A percentile compares a stretch with the other conserved stretches of the same genome.
These are phyloP conservation scores for Sphaerulina populicola DNA, from an alignment of 2,329 filamentous ascomycete genomes.

Conservation along the genomic window DNA sequence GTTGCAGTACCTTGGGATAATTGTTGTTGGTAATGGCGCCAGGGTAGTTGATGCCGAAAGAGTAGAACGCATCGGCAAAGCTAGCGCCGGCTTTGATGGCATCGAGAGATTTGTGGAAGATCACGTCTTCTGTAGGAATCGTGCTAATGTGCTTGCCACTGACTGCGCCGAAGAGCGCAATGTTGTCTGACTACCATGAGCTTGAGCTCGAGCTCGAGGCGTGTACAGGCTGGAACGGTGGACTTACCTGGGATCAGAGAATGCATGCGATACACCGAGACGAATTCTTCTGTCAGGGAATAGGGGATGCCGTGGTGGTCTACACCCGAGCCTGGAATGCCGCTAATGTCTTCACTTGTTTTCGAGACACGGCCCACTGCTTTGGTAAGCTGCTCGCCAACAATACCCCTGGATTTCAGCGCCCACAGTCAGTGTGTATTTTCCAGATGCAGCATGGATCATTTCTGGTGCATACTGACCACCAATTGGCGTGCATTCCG, in stretches of 20 bases:
- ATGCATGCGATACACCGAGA: conserved; percentile 41
- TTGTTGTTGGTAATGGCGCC: conserved; percentile 41
- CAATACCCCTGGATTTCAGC: background rate
- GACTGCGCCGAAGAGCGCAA: conserved; percentile 33
- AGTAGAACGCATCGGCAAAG: conserved; percentile 39
- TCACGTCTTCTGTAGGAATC: conserved; percentile 28
- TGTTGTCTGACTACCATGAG: conserved; percentile 15
- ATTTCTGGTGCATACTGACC: background rate
- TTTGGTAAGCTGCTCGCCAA: conserved; percentile 32
- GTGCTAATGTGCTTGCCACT: conserved; percentile 29
- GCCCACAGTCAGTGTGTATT: background rate
- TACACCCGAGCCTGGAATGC: conserved; percentile 35
- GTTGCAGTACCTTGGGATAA: conserved; percentile 37
- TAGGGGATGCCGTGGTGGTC: conserved; percentile 37
- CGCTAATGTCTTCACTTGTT: conserved; percentile 35
- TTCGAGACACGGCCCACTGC: conserved; percentile 34
- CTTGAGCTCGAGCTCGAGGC: background rate
- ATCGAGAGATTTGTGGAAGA: conserved; percentile 32
- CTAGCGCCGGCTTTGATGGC: conserved; percentile 29
- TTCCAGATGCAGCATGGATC: background rate
- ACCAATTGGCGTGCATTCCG: conserved; percentile 42
- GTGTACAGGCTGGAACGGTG: background rate
- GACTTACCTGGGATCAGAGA: conserved; percentile 30
- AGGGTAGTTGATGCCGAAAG: conserved; percentile 43
- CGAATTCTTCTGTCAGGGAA: conserved; percentile 40